phyloP scores from a whole-genome alignment of 192 early-diverging fungal genomes.

The Umbelopsis sp. region DNA sequence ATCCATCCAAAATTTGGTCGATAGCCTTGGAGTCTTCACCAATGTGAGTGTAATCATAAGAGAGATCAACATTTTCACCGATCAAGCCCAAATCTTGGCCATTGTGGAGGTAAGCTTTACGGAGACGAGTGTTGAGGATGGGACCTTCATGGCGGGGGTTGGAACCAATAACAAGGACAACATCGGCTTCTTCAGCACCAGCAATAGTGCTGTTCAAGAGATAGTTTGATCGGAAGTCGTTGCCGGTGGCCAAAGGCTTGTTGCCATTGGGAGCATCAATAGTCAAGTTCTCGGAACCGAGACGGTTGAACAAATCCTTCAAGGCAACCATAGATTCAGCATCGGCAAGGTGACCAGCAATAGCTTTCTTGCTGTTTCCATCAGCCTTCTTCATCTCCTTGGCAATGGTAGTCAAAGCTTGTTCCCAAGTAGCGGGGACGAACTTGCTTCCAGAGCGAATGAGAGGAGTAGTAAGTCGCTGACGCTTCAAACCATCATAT shows the following conservation, averaged over 20 bases:
- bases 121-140: conserved; percentile 94
- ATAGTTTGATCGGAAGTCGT: conserved; percentile 92
- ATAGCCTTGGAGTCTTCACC: conserved; percentile 67
- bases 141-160: conserved; percentile 97
- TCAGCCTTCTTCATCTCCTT: conserved; percentile 61
- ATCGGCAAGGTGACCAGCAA: conserved; percentile 93
- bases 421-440: conserved; percentile 82
- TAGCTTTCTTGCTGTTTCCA: conserved; percentile 72
- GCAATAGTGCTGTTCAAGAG: conserved; percentile 81
- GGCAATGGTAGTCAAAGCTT: conserved; percentile 78
- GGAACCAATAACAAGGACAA: conserved; percentile 86
- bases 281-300: conserved; percentile 84
- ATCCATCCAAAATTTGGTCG: conserved; percentile 68
- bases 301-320: conserved; percentile 91
- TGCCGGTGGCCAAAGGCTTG: conserved; percentile 50
- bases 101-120: conserved; percentile 89
- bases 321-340: conserved; percentile 92
- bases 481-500: conserved; percentile 94
- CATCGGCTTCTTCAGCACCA: conserved; percentile 93
- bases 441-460: conserved; percentile 84
- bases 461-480: conserved; percentile 92
- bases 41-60: conserved; percentile 90
- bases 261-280: conserved; percentile 68
- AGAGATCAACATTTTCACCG: conserved; percentile 78
- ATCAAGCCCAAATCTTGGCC: conserved; percentile 80